Evolutionary conservation across 257 asterid genomes (phyloP), one percentile per base, ranked within the genome.

Genomic region (Jacaranda copaia): DNA sequence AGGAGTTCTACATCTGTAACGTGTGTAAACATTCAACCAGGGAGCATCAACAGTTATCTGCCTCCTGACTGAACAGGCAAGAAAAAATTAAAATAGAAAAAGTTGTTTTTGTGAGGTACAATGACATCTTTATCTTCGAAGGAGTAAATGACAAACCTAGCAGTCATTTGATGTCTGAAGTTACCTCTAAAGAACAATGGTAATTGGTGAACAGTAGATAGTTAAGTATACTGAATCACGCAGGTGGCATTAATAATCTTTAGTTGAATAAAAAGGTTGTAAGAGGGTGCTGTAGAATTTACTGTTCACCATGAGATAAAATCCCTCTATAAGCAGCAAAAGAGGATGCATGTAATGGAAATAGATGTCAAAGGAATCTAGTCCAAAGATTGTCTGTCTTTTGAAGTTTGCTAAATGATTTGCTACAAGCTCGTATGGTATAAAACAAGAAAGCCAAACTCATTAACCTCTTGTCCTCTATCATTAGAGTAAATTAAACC

Each of bases 291-390:
- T 11, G 0, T 8, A 53, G 2, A 53, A n/a, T 53, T 0, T 46
- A 38, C 15, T 8, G 35, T 25, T 55, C 11, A 25, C 49, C 19
- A 13, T 53, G 52, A 64, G 48, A 64, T 39, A 65, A 18, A 76
- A 55, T 35, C 55, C 51, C 25, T 25, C 25, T 25, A 32, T 40
- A 19, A n/a, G 52, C 74, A 45, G 53, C 36, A 58, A 75, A 53
- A 19, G 58, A 25, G 35, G 57, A 74, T 62, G 36, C 36, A 52
- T 32, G 5, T 48, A 9, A 42, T 57, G 51, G 38, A 58, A 39
- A 49, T 48, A 52, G 39, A 53, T 48, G 36, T 55, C 70, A 38
- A 69, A 53, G 59, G 39, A 20, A 81, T 73, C 81, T 19, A 5
- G 20, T 42, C 63, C 43, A 58, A 61, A 56, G 18, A 48, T 51